A percentile compares a stretch with the other conserved stretches of the same genome.
phyloP scores from a whole-genome alignment of 768 basidiomycete genomes.

The Suillus ampliporus region DNA sequence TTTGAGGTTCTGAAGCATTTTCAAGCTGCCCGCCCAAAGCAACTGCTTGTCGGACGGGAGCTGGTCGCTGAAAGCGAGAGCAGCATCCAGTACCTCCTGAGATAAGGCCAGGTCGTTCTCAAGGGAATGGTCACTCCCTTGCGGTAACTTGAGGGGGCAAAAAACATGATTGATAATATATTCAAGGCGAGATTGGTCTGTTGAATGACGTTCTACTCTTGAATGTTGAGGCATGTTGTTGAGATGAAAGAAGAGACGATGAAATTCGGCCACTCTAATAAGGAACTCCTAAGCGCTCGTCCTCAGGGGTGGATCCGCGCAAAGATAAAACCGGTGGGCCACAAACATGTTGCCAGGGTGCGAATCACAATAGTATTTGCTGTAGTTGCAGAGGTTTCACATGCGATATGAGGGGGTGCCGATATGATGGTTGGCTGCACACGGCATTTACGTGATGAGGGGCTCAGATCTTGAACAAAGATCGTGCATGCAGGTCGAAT shows the following conservation, averaged over 20 bases:
- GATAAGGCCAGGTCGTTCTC: conserved; percentile 34
- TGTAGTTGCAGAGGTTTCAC: too few relatives aligned
- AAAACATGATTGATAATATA: conserved; percentile 51
- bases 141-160: conserved; percentile 47
- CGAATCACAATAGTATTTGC: too few relatives aligned
- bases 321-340: too few relatives aligned
- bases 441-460: too few relatives aligned
- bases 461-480: too few relatives aligned
- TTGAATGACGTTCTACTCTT: not conserved
- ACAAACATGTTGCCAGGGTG: too few relatives aligned
- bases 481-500: too few relatives aligned
- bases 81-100: conserved; percentile 22
- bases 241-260: not conserved
- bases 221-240: not conserved
- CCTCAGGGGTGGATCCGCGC: too few relatives aligned
- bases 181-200: conserved; percentile 9
- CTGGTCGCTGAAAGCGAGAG: conserved; percentile 22
- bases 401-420: too few relatives aligned
- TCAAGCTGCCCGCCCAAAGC: conserved; percentile 37
- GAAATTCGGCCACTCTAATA: not conserved
- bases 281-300: not conserved
- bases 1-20: conserved; percentile 37
- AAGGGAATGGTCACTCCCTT: conserved; percentile 35
- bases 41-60: conserved; percentile 14
- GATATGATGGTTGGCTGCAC: too few relatives aligned